Percentiles rank a stretch among this genome's conserved stretches.
Evolutionary conservation across 2,329 filamentous ascomycete genomes (phyloP).

Genomic region (Phyllosticta citriasiana): DNA sequence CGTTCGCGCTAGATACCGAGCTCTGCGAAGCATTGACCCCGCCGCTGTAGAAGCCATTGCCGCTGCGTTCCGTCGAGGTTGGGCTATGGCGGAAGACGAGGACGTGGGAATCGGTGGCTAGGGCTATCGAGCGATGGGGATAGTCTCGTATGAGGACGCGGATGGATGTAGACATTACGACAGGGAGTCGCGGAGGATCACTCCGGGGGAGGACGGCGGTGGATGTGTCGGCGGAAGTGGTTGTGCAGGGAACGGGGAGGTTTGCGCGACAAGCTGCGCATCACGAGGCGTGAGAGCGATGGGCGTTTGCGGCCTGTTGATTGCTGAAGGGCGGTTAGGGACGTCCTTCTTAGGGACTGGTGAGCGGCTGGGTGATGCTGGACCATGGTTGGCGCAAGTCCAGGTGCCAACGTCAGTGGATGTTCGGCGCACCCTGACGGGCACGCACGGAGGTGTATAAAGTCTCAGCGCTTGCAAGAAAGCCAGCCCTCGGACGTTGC

Average conservation of each 20-base stretch:
- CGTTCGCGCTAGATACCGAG: slow-evolving; percentile 35
- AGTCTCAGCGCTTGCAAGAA: neutral
- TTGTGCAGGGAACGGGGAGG: neutral
- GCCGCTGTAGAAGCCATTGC: slow-evolving; percentile 17
- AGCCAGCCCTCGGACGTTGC: neutral
- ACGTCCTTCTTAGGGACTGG: neutral
- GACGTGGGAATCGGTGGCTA: slow-evolving; percentile 68
- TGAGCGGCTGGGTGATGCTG: neutral
- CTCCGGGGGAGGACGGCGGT: neutral
- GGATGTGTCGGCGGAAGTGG: neutral
- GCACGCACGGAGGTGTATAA: neutral
- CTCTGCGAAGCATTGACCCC: slow-evolving; percentile 50
- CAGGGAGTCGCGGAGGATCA: neutral
- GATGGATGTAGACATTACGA: slow-evolving; percentile 36
- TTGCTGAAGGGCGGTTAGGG: neutral
- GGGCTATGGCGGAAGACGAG: slow-evolving; percentile 75
- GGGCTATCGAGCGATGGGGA: slow-evolving; percentile 77
- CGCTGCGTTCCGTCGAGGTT: slow-evolving; percentile 44
- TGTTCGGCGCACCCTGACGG: neutral
- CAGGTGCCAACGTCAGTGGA: neutral
- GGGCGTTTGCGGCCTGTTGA: neutral
- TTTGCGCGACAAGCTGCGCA: neutral
- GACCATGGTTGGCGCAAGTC: neutral
- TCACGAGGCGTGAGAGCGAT: neutral
- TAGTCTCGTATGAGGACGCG: slow-evolving; percentile 71